Evolutionary conservation across 495 filamentous ascomycete genomes (phyloP).

Genomic region (Neurospora africana): DNA sequence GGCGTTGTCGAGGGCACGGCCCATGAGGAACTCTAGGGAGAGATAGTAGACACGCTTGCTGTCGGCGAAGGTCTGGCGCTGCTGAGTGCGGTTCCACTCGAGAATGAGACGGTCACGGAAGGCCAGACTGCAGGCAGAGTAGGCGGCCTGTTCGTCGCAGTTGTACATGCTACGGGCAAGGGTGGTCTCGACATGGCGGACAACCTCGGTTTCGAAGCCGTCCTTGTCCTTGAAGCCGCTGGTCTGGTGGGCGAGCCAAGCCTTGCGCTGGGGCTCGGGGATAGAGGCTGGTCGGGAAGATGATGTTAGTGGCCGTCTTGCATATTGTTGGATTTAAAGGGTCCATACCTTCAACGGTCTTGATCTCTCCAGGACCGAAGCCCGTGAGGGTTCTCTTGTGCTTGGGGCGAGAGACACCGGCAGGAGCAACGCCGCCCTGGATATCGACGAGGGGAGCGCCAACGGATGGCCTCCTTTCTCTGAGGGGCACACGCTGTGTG

Average conservation of each 20-base stretch:
- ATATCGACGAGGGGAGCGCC: conserved; percentile 75
- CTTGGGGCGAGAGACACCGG: conserved; percentile 66
- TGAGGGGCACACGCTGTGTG: conserved; percentile 21
- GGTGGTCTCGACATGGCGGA: conserved; percentile 93
- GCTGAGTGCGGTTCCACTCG: conserved; percentile 96
- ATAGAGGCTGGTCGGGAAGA: conserved; percentile 45
- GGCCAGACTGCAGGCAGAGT: conserved; percentile 80
- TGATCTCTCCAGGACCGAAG: conserved; percentile 82
- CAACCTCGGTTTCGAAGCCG: conserved; percentile 62
- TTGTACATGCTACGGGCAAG: conserved; percentile 95
- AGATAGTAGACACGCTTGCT: conserved; percentile 94
- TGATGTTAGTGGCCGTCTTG: conserved; percentile 8
- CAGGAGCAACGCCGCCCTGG: conserved; percentile 67
- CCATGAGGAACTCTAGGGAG: conserved; percentile 96
- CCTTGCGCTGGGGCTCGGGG: conserved; percentile 77
- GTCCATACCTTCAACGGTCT: conserved; percentile 66
- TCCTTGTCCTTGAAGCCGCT: conserved; percentile 63
- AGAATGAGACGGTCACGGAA: conserved; percentile 88
- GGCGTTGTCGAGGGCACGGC: conserved; percentile 89
- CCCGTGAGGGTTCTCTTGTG: conserved; percentile 92
- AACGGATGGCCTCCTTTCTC: conserved; percentile 59
- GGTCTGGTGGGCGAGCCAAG: conserved; percentile 71
- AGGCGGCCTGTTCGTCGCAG: conserved; percentile 91
- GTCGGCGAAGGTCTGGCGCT: conserved; percentile 82
- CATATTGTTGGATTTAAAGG: neutral